A percentile compares a stretch with the other conserved stretches of the same genome.
Conservation (phyloP, 2,329 filamentous ascomycete species). For the Oidium heveae region DNA sequence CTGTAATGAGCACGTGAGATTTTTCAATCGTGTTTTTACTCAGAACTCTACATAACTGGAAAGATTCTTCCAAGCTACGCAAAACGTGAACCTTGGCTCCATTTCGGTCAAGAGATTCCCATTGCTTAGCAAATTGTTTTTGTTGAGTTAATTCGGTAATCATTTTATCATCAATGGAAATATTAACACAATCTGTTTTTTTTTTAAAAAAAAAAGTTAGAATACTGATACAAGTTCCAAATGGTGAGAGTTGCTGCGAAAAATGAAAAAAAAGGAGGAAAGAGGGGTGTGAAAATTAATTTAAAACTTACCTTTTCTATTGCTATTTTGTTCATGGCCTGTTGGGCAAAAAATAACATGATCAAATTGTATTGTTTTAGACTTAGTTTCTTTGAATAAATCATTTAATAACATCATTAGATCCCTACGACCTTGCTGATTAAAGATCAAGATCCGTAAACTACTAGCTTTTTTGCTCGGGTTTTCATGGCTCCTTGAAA, state of each 20-base stretch:
- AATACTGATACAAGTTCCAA: slow-evolving; percentile 11
- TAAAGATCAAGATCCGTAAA: no score
- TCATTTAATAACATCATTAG: no score
- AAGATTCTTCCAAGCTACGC: slow-evolving; percentile 20
- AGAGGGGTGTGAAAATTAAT: no score
- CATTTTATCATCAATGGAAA: slow-evolving; percentile 14
- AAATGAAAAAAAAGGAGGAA: no score
- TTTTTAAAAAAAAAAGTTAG: not conserved
- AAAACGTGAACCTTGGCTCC: slow-evolving; percentile 19
- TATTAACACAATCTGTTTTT: slow-evolving; percentile 27
- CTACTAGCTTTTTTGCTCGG: no score
- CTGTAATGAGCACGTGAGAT: slow-evolving; percentile 23
- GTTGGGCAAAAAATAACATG: no score
- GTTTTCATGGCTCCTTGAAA: no score
- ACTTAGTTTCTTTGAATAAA: no score
- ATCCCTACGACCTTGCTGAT: no score
- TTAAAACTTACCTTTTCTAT: no score
- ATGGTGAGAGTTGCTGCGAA: slow-evolving; percentile 55
- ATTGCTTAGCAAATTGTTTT: slow-evolving; percentile 21
- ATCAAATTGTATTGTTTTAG: no score
- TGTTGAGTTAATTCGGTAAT: slow-evolving; percentile 39
- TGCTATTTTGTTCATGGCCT: no score
- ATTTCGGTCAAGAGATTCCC: slow-evolving; percentile 14
- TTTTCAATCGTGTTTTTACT: slow-evolving; percentile 5
- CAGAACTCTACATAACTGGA: slow-evolving; percentile 10